Conservation (phyloP, 495 filamentous ascomycete genomes). For the Aspergillus nidulans region DNA sequence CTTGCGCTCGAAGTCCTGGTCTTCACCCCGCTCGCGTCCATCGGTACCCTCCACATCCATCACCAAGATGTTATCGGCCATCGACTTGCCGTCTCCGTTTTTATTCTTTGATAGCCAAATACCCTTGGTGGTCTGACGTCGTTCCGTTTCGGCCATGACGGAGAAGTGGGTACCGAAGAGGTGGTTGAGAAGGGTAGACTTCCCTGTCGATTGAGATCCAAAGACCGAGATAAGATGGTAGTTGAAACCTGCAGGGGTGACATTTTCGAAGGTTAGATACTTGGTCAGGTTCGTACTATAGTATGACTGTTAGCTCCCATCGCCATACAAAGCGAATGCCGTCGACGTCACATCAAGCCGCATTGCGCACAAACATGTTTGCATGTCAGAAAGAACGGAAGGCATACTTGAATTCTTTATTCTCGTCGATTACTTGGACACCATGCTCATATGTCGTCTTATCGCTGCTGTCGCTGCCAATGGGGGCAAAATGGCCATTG, state of each 20-base stretch:
- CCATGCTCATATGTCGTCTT: slow-evolving; percentile 77
- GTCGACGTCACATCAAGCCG: slow-evolving; percentile 4
- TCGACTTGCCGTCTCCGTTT: slow-evolving; percentile 46
- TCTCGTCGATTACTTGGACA: slow-evolving; percentile 92
- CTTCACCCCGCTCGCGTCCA: slow-evolving; percentile 91
- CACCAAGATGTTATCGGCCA: slow-evolving; percentile 97
- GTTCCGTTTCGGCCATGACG: slow-evolving; percentile 88
- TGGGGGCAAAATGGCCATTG: slow-evolving; percentile 84
- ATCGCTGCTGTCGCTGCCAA: slow-evolving; percentile 61
- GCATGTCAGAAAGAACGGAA: slow-evolving; percentile 11
- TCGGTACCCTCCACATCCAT: slow-evolving; percentile 99
- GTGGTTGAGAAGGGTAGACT: slow-evolving; percentile 93
- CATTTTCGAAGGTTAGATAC: slow-evolving; percentile 73
- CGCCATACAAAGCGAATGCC: slow-evolving; percentile 1
- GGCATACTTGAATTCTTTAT: slow-evolving; percentile 89
- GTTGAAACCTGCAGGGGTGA: slow-evolving; percentile 88
- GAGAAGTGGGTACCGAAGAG: slow-evolving; percentile 94
- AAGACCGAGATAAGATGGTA: slow-evolving; percentile 99
- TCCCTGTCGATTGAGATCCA: slow-evolving; percentile 96
- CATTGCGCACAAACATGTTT: not conserved
- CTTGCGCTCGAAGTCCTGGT: slow-evolving; percentile 98
- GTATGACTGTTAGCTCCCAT: slow-evolving; percentile 19
- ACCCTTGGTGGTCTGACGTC: slow-evolving; percentile 95
- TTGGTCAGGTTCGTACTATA: slow-evolving; percentile 70
- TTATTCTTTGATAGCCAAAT: slow-evolving; percentile 99